A percentile compares a stretch with the other conserved stretches of the same genome.
Evolutionary conservation across 306 rosid species (phyloP).

Genomic region (Lathyrus tuberosus): DNA sequence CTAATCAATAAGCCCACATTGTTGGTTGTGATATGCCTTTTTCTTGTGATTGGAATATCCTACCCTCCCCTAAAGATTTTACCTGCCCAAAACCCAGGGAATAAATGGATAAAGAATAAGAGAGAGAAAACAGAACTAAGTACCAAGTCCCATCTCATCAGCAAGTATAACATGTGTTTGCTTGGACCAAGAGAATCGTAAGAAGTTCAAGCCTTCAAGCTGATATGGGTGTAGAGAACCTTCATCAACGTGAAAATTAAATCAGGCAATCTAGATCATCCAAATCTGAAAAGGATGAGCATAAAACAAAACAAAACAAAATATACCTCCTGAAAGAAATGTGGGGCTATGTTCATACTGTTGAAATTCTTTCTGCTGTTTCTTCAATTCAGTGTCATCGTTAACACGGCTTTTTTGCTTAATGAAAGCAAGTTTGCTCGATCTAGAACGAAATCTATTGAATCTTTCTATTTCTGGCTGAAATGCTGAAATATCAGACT

Average conservation of each 20-base stretch:
- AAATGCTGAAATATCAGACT: slow-evolving; percentile 88
- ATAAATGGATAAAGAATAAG: slow-evolving; percentile 31
- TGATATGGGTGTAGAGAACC: slow-evolving; percentile 95
- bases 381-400: slow-evolving; percentile 64
- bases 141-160: slow-evolving; percentile 99
- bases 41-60: slow-evolving; percentile 3
- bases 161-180: slow-evolving; percentile 99
- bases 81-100: slow-evolving; percentile 20
- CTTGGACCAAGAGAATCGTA: slow-evolving; percentile 98
- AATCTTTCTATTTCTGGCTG: slow-evolving; percentile 91
- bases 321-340: slow-evolving; percentile 79
- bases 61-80: slow-evolving; percentile 3
- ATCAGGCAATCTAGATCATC: slow-evolving; percentile 37
- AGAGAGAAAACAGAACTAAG: slow-evolving; percentile 44
- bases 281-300: slow-evolving; percentile 21
- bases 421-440: slow-evolving; percentile 54
- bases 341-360: slow-evolving; percentile 84
- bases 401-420: slow-evolving; percentile 63
- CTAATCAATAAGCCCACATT: slow-evolving; percentile 10
- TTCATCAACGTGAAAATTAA: slow-evolving; percentile 49
- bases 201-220: slow-evolving; percentile 98
- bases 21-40: slow-evolving; percentile 1
- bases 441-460: slow-evolving; percentile 69
- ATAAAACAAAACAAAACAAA: slow-evolving; percentile 30
- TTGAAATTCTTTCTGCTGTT: slow-evolving; percentile 88